phyloP scores from a whole-genome alignment of 768 basidiomycete genomes.

The Stropharia rugosoannulata region DNA sequence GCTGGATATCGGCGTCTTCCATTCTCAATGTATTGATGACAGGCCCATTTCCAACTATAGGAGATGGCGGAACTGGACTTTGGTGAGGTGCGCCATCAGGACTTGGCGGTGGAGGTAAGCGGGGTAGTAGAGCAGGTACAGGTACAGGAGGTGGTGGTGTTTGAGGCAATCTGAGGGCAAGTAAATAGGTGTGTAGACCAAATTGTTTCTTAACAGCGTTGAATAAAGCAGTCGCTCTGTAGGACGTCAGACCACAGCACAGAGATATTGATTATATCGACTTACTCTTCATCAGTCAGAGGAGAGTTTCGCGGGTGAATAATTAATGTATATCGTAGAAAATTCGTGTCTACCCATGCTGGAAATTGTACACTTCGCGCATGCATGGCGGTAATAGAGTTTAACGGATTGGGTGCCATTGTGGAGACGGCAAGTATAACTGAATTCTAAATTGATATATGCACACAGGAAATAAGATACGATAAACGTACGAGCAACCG shows the following conservation, averaged over 20 bases:
- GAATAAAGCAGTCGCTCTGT: constrained; percentile 73
- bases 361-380: constrained; percentile 67
- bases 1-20: constrained; percentile 71
- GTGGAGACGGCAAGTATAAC: constrained; percentile 85
- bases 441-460: constrained; percentile 26
- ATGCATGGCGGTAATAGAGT: constrained; percentile 76
- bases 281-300: constrained; percentile 79
- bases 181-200: constrained; percentile 74
- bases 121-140: constrained; percentile 63
- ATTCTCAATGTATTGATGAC: constrained; percentile 48
- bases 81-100: constrained; percentile 28
- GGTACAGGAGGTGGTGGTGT: constrained; percentile 67
- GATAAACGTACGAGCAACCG: constrained; percentile 67
- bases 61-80: constrained; percentile 14
- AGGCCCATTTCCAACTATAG: constrained; percentile 21
- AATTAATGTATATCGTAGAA: constrained; percentile 74
- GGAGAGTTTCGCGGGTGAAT: constrained; percentile 70
- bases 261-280: constrained; percentile 14
- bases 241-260: constrained; percentile 1
- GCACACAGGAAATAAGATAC: constrained; percentile 6
- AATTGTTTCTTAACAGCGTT: constrained; percentile 89
- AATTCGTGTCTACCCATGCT: constrained; percentile 75
- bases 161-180: constrained; percentile 59
- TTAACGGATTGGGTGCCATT: constrained; percentile 76
- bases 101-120: constrained; percentile 54